Conservation (phyloP, 2,329 filamentous ascomycete genomes). For the Rhynchosporium graminicola region DNA sequence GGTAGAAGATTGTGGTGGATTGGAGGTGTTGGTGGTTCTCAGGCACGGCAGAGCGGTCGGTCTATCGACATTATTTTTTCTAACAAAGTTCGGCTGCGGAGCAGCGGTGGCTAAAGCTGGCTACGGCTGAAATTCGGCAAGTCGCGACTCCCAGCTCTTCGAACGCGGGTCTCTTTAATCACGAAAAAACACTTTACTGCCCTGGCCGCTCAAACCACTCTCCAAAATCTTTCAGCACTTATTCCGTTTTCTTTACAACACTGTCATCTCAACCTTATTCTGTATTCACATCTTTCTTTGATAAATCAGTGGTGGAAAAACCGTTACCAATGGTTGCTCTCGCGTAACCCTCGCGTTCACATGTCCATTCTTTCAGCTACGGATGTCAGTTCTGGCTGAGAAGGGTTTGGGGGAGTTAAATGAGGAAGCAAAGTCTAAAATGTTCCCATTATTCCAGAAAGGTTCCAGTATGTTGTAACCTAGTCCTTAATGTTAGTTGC, state of each 20-base stretch:
- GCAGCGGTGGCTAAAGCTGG: slow-evolving; percentile 26
- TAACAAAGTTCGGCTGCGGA: slow-evolving; percentile 22
- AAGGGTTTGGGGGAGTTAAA: slow-evolving; percentile 37
- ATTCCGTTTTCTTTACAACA: not conserved
- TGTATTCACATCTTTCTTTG: not conserved
- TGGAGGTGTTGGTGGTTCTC: slow-evolving; percentile 9
- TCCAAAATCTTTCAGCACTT: not conserved
- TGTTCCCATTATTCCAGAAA: slow-evolving; percentile 41
- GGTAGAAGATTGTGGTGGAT: slow-evolving; percentile 18
- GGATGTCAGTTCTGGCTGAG: slow-evolving; percentile 38
- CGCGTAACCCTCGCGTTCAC: slow-evolving; percentile 37
- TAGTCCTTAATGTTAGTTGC: not conserved
- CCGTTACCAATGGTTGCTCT: slow-evolving; percentile 18
- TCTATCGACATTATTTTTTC: slow-evolving; percentile 25
- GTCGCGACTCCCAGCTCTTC: slow-evolving; percentile 13
- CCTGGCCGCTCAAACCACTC: not conserved
- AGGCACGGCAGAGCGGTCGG: slow-evolving; percentile 13
- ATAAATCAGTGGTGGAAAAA: slow-evolving; percentile 16
- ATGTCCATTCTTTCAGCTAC: slow-evolving; percentile 9
- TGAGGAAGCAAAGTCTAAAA: slow-evolving; percentile 30
- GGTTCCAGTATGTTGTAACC: slow-evolving; percentile 31
- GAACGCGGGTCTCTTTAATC: slow-evolving; percentile 20
- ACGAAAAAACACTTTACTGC: not conserved
- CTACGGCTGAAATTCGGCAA: slow-evolving; percentile 23
- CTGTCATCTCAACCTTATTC: not conserved